Percentiles rank a stretch among this genome's conserved stretches.
phyloP scores from a whole-genome alignment of 345 rosid genomes.

The Arabis alpina region DNA sequence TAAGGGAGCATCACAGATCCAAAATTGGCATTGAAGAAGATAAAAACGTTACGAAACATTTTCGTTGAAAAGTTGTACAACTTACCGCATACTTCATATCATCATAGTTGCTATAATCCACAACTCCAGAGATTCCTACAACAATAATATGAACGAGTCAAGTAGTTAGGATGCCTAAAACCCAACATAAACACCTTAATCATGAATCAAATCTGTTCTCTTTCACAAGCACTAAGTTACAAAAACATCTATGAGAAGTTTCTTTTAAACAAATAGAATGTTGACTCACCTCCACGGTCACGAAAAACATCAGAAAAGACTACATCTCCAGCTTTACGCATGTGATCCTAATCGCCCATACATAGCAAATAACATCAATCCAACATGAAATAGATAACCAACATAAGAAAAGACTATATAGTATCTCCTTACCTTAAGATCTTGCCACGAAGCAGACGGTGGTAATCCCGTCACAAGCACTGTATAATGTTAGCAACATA shows the following conservation, averaged over 20 bases:
- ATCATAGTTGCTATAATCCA: conserved; percentile 84
- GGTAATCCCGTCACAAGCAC: conserved; percentile 92
- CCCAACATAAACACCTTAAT: conserved; percentile 8
- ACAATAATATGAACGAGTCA: neutral
- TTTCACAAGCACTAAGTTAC: neutral
- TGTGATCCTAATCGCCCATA: conserved; percentile 72
- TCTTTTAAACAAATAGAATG: neutral
- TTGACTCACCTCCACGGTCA: conserved; percentile 72
- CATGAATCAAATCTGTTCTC: neutral
- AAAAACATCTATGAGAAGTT: neutral
- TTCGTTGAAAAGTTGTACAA: conserved; percentile 18
- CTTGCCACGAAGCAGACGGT: conserved; percentile 99
- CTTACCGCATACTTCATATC: conserved; percentile 98
- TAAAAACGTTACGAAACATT: neutral
- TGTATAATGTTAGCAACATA: conserved; percentile 37
- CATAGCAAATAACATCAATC: neutral
- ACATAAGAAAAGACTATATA: neutral
- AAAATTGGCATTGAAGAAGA: neutral
- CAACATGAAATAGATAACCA: neutral
- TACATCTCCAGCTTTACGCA: conserved; percentile 98
- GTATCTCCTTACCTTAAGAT: conserved; percentile 69
- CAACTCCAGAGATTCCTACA: conserved; percentile 90
- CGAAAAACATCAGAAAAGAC: conserved; percentile 93
- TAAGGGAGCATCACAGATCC: conserved; percentile 25
- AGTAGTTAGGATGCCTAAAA: neutral